phyloP scores from a whole-genome alignment of 306 rosid genomes.

The Rosa multiflora region DNA sequence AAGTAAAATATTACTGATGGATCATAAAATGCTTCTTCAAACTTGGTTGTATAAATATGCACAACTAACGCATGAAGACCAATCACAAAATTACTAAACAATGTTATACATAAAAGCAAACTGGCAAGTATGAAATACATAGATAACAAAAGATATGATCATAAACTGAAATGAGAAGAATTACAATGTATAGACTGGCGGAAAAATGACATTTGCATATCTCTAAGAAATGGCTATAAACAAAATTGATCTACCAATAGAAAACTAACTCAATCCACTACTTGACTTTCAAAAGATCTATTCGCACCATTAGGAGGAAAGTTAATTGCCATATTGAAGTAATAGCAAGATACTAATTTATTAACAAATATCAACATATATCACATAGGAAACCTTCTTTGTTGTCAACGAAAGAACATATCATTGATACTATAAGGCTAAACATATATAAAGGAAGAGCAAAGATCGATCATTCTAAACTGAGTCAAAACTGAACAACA shows the following conservation, averaged over 20 bases:
- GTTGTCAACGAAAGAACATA: background rate
- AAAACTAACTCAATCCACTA: background rate
- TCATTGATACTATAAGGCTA: background rate
- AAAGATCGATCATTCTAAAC: background rate
- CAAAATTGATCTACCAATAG: background rate
- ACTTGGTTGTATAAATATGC: slow-evolving; percentile 5
- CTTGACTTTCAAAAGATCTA: background rate
- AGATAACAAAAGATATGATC: background rate
- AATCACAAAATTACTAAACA: background rate
- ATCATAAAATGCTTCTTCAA: slow-evolving; percentile 16
- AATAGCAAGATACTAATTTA: background rate
- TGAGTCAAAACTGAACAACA: background rate
- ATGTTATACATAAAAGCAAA: background rate
- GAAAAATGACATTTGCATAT: background rate
- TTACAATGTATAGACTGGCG: background rate
- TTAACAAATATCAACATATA: background rate
- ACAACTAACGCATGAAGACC: background rate
- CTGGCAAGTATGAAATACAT: background rate
- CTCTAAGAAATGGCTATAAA: background rate
- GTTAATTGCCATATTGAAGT: background rate
- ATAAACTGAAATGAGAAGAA: background rate
- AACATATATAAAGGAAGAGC: background rate
- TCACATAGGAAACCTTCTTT: background rate
- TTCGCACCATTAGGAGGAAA: background rate
- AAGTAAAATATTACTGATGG: slow-evolving; percentile 17